Evolutionary conservation across 2,329 filamentous ascomycete genomes (phyloP).

Genomic region (Cercospora sp.): DNA sequence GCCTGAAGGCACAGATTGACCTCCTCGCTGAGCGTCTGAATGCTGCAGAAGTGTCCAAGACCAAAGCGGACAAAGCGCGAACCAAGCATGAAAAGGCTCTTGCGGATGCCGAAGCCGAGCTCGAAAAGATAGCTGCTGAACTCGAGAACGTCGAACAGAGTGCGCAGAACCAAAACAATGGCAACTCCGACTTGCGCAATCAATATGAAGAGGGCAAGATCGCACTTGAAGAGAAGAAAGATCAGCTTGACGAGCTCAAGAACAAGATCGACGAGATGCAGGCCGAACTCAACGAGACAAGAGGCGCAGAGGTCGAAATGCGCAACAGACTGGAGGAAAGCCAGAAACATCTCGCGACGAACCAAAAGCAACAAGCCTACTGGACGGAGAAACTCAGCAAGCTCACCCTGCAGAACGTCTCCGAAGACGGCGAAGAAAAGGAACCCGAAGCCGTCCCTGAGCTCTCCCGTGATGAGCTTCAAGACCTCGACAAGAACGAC

Average conservation of each 20-base stretch:
- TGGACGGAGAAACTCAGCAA: constrained; percentile 91
- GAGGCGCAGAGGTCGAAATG: constrained; percentile 94
- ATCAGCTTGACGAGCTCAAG: constrained; percentile 77
- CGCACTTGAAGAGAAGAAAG: constrained; percentile 74
- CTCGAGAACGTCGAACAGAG: constrained; percentile 77
- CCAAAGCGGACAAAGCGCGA: constrained; percentile 91
- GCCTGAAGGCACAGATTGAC: constrained; percentile 80
- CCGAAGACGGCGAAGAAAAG: constrained; percentile 57
- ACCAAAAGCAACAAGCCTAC: constrained; percentile 78
- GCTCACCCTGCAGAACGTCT: constrained; percentile 76
- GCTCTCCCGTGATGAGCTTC: constrained; percentile 72
- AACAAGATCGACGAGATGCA: constrained; percentile 83
- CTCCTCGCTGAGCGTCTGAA: constrained; percentile 79
- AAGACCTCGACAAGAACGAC: constrained; percentile 62
- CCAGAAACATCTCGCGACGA: constrained; percentile 83
- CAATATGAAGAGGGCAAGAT: constrained; percentile 79
- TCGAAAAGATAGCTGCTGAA: constrained; percentile 70
- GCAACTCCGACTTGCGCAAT: constrained; percentile 70
- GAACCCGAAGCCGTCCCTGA: constrained; percentile 66
- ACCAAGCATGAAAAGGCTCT: constrained; percentile 83
- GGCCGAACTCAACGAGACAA: constrained; percentile 80
- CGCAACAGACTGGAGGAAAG: constrained; percentile 96
- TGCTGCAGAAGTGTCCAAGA: constrained; percentile 80
- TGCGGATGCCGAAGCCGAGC: constrained; percentile 75
- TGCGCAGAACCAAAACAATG: constrained; percentile 72